Evolutionary conservation across 2,329 filamentous ascomycete species (phyloP), one percentile per base, ranked within the genome.

Genomic region (Seiridium cupressi): DNA sequence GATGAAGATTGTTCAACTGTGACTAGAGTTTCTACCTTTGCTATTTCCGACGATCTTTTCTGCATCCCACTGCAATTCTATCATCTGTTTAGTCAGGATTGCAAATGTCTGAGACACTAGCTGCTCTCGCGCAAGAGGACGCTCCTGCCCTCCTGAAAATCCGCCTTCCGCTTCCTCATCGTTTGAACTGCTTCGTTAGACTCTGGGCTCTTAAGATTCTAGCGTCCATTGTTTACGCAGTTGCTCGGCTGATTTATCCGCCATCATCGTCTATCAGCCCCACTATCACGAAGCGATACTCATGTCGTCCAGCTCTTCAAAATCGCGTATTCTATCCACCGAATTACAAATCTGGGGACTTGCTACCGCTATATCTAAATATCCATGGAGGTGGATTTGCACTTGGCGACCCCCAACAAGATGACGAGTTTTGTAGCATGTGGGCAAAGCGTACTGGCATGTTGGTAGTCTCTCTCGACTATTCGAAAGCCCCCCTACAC

Each of bases 311-410:
- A 7, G 44, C 9, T n/a, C 60, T 61, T 6, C 31, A 56, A 8
- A 55, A 44, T 10, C 60, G 60, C 13, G n/a, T 61, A 36, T 61
- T 59, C 51, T 55, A 49, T 31, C 56, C 56, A 11, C 51, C 60
- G 6, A n/a, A 4, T 36, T 38, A 48, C 32, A 51, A 42, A 42
- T 4, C 42, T 0, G 44, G 51, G 34, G 46, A 35, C 11, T 26
- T 44, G 44, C 64, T 70, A 5, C 77, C 78, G 3, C 70, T 78
- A 4, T 70, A 80, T 46, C 70, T 81, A 48, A 72, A 72, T 54
- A 74, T 80, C 57, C 79, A 82, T 58, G 79, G 79, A 44, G 77
- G 79, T 31, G 78, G 77, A 4, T 79, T 77, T 61, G 70, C 70
- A 32, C 13, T 81, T 44, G 70, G 74, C 60, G 63, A 72, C 31